Conservation (phyloP, 345 rosid genomes). For the Clarkia xantiana region DNA sequence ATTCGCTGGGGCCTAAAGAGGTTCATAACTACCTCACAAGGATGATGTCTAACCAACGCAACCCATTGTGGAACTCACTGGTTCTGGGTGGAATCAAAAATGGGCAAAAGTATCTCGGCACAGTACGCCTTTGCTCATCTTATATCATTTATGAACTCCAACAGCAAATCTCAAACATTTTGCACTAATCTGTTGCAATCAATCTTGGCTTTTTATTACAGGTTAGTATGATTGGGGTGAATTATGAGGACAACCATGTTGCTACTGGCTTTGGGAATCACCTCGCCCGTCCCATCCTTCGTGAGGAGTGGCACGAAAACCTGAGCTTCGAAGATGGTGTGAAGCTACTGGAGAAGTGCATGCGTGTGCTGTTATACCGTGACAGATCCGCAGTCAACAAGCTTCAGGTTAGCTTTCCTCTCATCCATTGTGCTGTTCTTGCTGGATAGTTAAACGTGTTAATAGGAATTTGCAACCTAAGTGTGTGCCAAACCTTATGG, state of each 20-base stretch:
- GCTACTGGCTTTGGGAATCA: conserved; percentile 98
- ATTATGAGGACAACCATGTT: conserved; percentile 79
- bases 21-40: conserved; percentile 89
- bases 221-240: conserved; percentile 93
- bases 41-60: conserved; percentile 89
- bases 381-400: conserved; percentile 95
- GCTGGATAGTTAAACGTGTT: too few species aligned
- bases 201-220: conserved; percentile 7
- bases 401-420: conserved; percentile 54
- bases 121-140: conserved; percentile 29
- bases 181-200: not conserved
- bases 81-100: conserved; percentile 95
- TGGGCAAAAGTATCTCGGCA: conserved; percentile 92
- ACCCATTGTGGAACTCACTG: conserved; percentile 94
- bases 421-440: not conserved
- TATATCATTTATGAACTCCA: not conserved
- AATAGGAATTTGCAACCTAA: too few species aligned
- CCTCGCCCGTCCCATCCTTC: conserved; percentile 90
- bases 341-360: conserved; percentile 82
- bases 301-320: conserved; percentile 84
- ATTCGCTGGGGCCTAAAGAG: conserved; percentile 98
- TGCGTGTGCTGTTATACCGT: conserved; percentile 95
- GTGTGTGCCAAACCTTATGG: too few species aligned
- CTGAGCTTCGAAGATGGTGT: conserved; percentile 91
- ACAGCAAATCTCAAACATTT: not conserved